Evolutionary conservation across 192 early-diverging fungal genomes (phyloP).

Genomic region (Coemansia sp.): DNA sequence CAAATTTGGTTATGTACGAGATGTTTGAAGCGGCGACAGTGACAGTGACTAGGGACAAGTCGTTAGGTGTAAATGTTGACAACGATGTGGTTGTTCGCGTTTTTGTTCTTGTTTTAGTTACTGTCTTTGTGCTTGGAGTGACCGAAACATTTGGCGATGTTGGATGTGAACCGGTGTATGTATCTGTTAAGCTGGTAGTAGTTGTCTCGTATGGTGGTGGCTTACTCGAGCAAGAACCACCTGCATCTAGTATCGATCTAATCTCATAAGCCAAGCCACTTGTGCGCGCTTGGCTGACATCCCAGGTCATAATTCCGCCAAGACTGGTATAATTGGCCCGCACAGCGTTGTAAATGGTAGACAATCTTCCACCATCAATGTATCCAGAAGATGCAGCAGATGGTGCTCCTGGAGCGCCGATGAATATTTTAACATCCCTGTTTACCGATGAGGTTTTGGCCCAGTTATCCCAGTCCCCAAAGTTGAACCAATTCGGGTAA

Average conservation of each 20-base stretch:
- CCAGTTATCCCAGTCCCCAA: conserved; percentile 66
- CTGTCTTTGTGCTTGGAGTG: conserved; percentile 7
- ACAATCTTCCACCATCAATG: conserved; percentile 34
- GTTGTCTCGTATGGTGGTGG: not conserved
- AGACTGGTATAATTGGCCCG: conserved; percentile 54
- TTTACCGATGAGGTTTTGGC: conserved; percentile 57
- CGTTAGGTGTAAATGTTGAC: conserved; percentile 29
- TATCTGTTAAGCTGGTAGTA: not conserved
- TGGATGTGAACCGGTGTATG: not conserved
- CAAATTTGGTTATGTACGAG: conserved; percentile 16
- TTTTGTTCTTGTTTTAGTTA: conserved; percentile 23
- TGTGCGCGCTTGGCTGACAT: conserved; percentile 44
- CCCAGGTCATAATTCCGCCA: conserved; percentile 75
- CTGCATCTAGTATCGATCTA: conserved; percentile 20
- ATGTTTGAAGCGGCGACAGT: conserved; percentile 17
- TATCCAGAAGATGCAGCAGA: conserved; percentile 57
- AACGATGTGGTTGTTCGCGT: conserved; percentile 36
- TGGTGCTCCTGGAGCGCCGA: conserved; percentile 61
- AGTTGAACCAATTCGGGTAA: conserved; percentile 56
- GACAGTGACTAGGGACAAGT: conserved; percentile 11
- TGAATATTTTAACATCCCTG: conserved; percentile 57
- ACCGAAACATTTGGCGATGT: not conserved
- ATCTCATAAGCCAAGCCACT: conserved; percentile 39
- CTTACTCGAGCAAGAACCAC: conserved; percentile 16
- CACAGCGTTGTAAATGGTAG: conserved; percentile 43